Percentiles rank a stretch among this genome's conserved stretches.
Evolutionary conservation across 1,284 basidiomycete genomes (phyloP).

Genomic region (Tausonia pullulans): DNA sequence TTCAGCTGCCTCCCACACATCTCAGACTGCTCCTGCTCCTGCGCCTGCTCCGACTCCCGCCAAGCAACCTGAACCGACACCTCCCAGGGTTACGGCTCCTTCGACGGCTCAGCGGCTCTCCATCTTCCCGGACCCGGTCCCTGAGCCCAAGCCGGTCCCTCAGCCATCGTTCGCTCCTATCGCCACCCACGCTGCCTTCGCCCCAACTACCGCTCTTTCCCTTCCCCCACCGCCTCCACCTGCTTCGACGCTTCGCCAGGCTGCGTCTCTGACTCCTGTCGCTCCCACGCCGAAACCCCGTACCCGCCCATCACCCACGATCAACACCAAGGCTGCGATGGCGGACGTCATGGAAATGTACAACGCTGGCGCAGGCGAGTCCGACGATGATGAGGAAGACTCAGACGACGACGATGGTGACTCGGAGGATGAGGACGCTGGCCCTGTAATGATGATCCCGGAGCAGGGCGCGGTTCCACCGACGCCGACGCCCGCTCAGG

Average conservation of each 20-base stretch:
- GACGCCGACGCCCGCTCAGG: conserved; percentile 29
- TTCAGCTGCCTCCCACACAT: neutral
- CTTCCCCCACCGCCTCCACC: neutral
- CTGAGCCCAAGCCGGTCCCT: neutral
- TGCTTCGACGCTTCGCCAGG: neutral
- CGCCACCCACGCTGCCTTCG: neutral
- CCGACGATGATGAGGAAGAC: conserved; percentile 26
- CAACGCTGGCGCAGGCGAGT: conserved; percentile 44
- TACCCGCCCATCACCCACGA: conserved; percentile 55
- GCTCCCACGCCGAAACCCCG: conserved; percentile 33
- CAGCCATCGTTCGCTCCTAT: neutral
- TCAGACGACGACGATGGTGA: conserved; percentile 37
- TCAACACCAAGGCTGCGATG: conserved; percentile 79
- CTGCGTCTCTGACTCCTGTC: conserved; percentile 20
- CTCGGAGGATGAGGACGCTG: conserved; percentile 19
- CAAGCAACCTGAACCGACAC: neutral
- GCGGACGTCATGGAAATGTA: conserved; percentile 91
- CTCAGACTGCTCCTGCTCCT: neutral
- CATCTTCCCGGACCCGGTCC: conserved; percentile 10
- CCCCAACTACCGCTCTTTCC: neutral
- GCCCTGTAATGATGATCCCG: conserved; percentile 27
- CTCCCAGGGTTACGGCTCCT: neutral
- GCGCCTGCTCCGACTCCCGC: neutral
- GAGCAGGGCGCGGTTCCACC: conserved; percentile 30
- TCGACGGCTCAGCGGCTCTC: neutral